These are phyloP conservation scores for Teratosphaeria epicoccoides DNA, from an alignment of 2,329 filamentous ascomycete species.

Conservation along the genomic window DNA sequence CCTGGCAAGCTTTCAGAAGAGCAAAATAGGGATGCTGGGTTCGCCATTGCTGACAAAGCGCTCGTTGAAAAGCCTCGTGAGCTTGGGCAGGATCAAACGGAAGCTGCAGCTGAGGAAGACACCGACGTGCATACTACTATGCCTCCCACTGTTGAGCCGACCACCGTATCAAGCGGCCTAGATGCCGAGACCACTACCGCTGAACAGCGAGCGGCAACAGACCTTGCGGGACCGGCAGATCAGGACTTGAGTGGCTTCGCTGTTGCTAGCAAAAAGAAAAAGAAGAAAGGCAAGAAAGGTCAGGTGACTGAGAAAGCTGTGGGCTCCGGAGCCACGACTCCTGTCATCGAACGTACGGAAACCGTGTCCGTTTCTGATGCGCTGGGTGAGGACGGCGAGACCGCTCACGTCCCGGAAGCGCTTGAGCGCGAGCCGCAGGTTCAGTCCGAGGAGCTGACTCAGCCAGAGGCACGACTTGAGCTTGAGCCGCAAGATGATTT, in stretches of 20 bases:
- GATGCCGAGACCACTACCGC: not conserved
- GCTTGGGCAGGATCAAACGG: not conserved
- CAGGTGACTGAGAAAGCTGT: not conserved
- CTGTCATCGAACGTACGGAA: not conserved
- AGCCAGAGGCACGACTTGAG: not conserved
- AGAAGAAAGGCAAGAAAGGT: not conserved
- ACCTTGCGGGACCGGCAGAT: not conserved
- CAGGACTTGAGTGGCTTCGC: not conserved
- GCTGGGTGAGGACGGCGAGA: not conserved
- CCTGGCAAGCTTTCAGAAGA: not conserved
- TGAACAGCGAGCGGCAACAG: not conserved
- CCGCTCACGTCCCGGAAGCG: not conserved
- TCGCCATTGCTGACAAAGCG: not conserved
- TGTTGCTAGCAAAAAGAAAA: not conserved
- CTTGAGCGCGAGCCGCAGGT: not conserved
- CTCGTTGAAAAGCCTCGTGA: not conserved
- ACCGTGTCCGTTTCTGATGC: not conserved
- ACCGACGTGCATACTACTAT: not conserved
- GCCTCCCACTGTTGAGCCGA: not conserved
- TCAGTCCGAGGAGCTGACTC: not conserved
- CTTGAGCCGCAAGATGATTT: not conserved
- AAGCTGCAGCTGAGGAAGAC: not conserved
- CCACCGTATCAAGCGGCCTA: not conserved
- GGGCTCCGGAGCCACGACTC: not conserved
- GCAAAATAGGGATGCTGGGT: not conserved